Base-by-base conservation (phyloP, 371 early-diverging fungal genomes). In the Mucor irregularis region DNA sequence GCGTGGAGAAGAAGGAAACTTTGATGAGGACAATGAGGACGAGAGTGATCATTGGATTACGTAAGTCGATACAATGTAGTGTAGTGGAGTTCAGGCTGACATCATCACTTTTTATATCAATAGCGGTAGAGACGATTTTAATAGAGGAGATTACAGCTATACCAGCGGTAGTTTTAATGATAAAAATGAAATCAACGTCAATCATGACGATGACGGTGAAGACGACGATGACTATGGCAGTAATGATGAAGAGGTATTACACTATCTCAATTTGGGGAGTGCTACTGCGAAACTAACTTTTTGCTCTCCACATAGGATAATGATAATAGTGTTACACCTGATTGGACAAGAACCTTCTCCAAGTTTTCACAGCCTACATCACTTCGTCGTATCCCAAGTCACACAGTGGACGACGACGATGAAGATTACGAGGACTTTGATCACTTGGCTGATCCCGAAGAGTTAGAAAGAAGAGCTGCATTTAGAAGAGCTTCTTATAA, bases 361-460 rank as follows among this genome's bases (percentile, higher is more conserved):
- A 71, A 76, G 53, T 73, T 75, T 53, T 62, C 76, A 56, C 69
- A 67, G n/a, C 61, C 76, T n/a, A 63, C 49, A 8, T 53, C 47
- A 30, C 58, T 68, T 49, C 55, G 54, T 9, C 64, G 69, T 51
- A 68, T 57, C 28, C 55, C 57, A 37, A 71, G 68, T 22, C 64
- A 64, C 37, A 47, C 45, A n/a, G 58, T 37, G 9, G 57, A 55
- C 8, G 64, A 71, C 28, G 77, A 73, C 2, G 69, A 68, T 1
- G 74, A 68, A 1, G 71, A 71, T 7, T 62, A 71, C 2, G 69
- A 66, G 19, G 69, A 71, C 5, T 68, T 64, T 50, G 73, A 74
- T 43, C 64, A 68, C 51, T 56, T 51, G 52, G 71, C 67, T n/a
- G 71, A 66, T 38, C 35, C 57, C 10, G 69, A 62, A 25, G 74